Evolutionary conservation across 805 yeast genomes (phyloP), one percentile per base, ranked within the genome.

Genomic region (Metschnikowia matae): DNA sequence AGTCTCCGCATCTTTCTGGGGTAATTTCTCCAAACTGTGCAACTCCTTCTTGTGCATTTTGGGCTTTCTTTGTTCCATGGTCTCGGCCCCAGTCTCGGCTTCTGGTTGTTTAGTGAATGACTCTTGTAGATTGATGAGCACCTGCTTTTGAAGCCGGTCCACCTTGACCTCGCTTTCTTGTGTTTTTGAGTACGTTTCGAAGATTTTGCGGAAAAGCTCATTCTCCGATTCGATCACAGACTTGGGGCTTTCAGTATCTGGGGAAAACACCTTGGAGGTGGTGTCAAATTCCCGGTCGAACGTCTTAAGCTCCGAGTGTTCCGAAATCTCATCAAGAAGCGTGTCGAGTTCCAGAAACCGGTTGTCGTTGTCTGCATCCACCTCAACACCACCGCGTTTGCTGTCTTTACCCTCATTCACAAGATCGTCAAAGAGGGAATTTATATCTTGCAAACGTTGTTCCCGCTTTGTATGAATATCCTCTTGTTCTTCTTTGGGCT

Each of bases 51-150:
- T 33, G 20, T 36, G 34, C 11, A 7, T n/a, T 26, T 15, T 23
- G 8, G 37, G 23, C 6, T 26, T 40, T 21, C 42, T 10, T 15
- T 34, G 39, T 6, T 15, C 37, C 8, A 26, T 10, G 13, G 49
- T 18, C 26, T 8, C 29, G 21, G 26, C n/a, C 10, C 34, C 44
- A 2, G 34, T 20, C 11, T 44, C 34, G 6, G 38, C 32, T 10
- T 13, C 44, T 21, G 46, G 21, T 32, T 44, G n/a, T 32, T 48
- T 39, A 8, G 40, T 6, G 34, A 55, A 50, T 10, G 61, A 57
- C 32, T 56, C 50, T 43, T 51, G 56, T 36, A 57, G 52, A 42
- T 50, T 55, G 11, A 41, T 44, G 41, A 57, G 55, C 36, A 57
- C 53, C 40, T 39, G 48, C 14, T 50, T 40, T 29, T 49, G 51